Evolutionary conservation across 768 basidiomycete genomes (phyloP).

Genomic region (Rubroboletus pulcherrimus): DNA sequence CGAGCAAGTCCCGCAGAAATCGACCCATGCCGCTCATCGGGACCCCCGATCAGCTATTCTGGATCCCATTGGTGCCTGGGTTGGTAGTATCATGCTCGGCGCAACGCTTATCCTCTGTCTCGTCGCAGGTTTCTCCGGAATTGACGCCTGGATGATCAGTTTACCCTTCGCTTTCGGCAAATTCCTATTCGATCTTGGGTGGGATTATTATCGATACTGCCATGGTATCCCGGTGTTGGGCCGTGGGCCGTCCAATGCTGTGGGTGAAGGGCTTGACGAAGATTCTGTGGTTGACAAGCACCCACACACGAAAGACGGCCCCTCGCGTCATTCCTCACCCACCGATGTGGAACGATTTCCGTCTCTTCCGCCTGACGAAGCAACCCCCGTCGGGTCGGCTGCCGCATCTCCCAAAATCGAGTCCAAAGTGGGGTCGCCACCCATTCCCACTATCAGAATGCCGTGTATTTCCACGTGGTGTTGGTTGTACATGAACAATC

Average conservation of each 20-base stretch:
- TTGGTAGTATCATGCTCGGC: constrained; percentile 66
- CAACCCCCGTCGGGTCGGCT: background rate
- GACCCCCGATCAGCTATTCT: constrained; percentile 60
- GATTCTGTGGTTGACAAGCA: background rate
- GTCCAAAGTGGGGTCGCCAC: background rate
- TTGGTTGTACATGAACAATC: background rate
- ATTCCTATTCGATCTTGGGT: constrained; percentile 59
- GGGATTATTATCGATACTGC: constrained; percentile 50
- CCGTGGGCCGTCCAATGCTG: background rate
- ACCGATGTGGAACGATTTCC: background rate
- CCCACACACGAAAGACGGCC: background rate
- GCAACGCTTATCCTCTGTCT: constrained; percentile 71
- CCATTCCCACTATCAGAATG: background rate
- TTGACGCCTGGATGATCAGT: constrained; percentile 82
- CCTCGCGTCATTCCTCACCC: background rate
- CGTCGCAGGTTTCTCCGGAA: constrained; percentile 66
- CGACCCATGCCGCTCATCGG: constrained; percentile 37
- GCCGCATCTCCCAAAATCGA: background rate
- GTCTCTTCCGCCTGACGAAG: constrained; percentile 2
- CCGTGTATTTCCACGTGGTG: background rate
- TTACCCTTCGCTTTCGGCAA: constrained; percentile 77
- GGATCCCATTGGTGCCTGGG: constrained; percentile 70
- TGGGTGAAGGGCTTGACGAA: background rate
- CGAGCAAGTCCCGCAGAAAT: constrained; percentile 45
- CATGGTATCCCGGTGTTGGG: constrained; percentile 23